Conservation (phyloP, 2,329 filamentous ascomycete species). For the Calonectria honghensis region DNA sequence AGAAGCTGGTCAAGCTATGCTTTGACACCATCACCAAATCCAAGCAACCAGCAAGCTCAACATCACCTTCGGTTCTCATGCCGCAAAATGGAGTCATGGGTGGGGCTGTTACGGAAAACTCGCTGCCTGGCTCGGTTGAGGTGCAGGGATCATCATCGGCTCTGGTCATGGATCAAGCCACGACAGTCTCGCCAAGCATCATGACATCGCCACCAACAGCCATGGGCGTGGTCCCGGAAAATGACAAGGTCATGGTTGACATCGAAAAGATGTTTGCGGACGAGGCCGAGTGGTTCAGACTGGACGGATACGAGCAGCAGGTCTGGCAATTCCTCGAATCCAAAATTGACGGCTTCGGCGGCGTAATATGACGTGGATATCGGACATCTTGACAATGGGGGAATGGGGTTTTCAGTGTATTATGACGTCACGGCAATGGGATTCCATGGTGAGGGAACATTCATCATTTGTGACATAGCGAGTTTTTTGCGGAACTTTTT, state of each 20-base stretch:
- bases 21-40: slow-evolving; percentile 23
- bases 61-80: neutral
- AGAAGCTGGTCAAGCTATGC: slow-evolving; percentile 28
- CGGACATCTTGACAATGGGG: neutral
- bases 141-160: neutral
- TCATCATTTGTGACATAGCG: neutral
- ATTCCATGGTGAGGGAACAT: neutral
- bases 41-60: neutral
- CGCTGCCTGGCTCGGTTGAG: neutral
- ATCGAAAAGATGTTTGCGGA: slow-evolving; percentile 3
- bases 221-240: neutral
- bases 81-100: neutral
- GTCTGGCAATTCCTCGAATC: slow-evolving; percentile 17
- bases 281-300: neutral
- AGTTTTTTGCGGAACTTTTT: neutral
- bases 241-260: neutral
- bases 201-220: neutral
- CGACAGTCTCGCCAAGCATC: neutral
- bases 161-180: neutral
- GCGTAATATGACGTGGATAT: neutral
- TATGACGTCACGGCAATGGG: neutral
- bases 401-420: neutral
- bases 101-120: neutral
- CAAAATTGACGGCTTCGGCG: slow-evolving; percentile 3
- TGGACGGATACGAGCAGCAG: neutral